A percentile compares a stretch with the other conserved stretches of the same genome.
Evolutionary conservation across 805 yeast genomes (phyloP).

Genomic region (Ascoidea asiatica): DNA sequence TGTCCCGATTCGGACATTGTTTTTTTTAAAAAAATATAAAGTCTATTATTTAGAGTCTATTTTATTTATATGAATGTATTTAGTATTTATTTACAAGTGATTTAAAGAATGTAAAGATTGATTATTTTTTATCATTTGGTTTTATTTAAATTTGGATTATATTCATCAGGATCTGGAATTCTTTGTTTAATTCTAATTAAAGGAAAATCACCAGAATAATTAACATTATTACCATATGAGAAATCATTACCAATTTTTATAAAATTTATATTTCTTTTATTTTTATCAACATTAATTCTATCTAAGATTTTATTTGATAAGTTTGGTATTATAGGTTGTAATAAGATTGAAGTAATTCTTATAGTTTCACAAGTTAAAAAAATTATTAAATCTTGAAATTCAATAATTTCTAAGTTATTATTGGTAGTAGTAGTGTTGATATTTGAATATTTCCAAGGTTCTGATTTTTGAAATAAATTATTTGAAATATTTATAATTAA

Average conservation of each 20-base stretch:
- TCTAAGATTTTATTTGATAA: slow-evolving; percentile 45
- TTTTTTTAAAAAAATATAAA: no score
- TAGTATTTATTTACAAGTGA: no score
- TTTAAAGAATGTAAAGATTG: no score
- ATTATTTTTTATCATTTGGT: no score
- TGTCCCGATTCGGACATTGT: no score
- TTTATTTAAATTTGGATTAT: no score
- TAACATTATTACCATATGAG: slow-evolving; percentile 45
- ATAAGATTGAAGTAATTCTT: slow-evolving; percentile 50
- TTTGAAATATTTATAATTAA: slow-evolving; percentile 45
- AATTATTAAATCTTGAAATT: slow-evolving; percentile 38
- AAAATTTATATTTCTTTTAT: slow-evolving; percentile 26
- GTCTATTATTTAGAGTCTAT: no score
- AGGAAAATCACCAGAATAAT: slow-evolving; percentile 37
- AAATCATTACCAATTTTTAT: slow-evolving; percentile 45
- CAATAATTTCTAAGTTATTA: slow-evolving; percentile 11
- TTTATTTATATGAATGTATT: no score
- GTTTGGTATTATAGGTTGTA: slow-evolving; percentile 64
- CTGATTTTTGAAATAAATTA: slow-evolving; percentile 46
- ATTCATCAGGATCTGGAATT: no score
- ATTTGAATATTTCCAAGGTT: slow-evolving; percentile 56
- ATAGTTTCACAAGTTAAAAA: slow-evolving; percentile 57
- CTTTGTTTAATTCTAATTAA: slow-evolving; percentile 19
- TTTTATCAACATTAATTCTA: slow-evolving; percentile 38
- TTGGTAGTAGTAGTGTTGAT: slow-evolving; percentile 15